Evolutionary conservation across 768 basidiomycete genomes (phyloP).

Genomic region (Podaxis mareebaensis): DNA sequence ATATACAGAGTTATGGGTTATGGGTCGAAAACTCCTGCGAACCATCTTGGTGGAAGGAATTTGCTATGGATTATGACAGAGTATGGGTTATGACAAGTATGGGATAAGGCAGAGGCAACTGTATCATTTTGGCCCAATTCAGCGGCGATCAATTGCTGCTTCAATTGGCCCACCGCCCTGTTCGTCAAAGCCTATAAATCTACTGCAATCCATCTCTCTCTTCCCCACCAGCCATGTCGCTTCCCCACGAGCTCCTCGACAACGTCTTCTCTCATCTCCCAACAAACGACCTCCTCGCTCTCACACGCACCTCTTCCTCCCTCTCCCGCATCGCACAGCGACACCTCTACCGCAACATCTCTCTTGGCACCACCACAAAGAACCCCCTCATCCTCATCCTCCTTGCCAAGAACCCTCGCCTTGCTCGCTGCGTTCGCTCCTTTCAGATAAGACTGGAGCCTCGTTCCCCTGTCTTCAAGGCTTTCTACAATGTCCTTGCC

Average conservation of each 20-base stretch:
- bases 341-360: constrained; percentile 62
- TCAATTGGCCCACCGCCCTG: constrained; percentile 29
- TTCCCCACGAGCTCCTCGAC: constrained; percentile 68
- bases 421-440: constrained; percentile 63
- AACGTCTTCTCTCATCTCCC: constrained; percentile 37
- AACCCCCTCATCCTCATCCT: constrained; percentile 53
- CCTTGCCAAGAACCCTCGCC: constrained; percentile 54
- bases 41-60: no score
- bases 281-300: constrained; percentile 43
- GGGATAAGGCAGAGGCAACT: no score
- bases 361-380: constrained; percentile 41
- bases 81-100: no score
- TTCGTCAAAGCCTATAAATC: constrained; percentile 17
- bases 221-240: constrained; percentile 28
- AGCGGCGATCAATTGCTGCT: constrained; percentile 39
- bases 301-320: constrained; percentile 44
- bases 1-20: no score
- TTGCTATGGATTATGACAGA: no score
- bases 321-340: constrained; percentile 55
- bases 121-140: constrained; percentile 17
- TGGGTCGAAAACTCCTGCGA: no score
- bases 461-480: constrained; percentile 37
- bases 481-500: constrained; percentile 51
- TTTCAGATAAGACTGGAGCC: constrained; percentile 57
- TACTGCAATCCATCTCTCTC: constrained; percentile 9